phyloP scores from a whole-genome alignment of 2,329 filamentous ascomycete species.

The Xylaria hypoxylon region DNA sequence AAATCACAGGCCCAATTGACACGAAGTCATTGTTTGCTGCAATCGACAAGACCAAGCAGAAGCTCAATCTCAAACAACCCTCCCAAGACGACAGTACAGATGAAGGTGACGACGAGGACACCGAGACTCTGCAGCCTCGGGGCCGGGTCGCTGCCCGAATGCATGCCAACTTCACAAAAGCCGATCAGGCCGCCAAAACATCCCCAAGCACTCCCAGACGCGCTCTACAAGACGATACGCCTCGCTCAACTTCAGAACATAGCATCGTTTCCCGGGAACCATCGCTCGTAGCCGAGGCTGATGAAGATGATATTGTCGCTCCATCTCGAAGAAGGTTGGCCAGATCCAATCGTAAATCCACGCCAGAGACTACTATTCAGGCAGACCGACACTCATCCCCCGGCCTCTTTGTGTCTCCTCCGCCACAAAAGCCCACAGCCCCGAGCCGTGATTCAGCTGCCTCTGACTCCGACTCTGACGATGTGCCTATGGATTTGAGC shows the following conservation, averaged over 20 bases:
- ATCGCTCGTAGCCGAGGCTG: slow-evolving; percentile 36
- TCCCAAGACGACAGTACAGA: slow-evolving; percentile 54
- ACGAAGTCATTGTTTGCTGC: slow-evolving; percentile 45
- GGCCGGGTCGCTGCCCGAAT: slow-evolving; percentile 53
- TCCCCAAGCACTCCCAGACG: slow-evolving; percentile 16
- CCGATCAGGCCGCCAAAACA: slow-evolving; percentile 26
- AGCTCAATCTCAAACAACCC: slow-evolving; percentile 34
- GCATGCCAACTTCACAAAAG: slow-evolving; percentile 43
- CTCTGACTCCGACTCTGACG: slow-evolving; percentile 57
- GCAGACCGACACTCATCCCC: slow-evolving; percentile 56
- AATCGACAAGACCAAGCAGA: slow-evolving; percentile 38
- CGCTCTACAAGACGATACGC: slow-evolving; percentile 14
- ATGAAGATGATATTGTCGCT: slow-evolving; percentile 45
- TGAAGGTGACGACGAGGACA: slow-evolving; percentile 53
- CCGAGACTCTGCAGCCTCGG: slow-evolving; percentile 57
- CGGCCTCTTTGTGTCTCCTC: slow-evolving; percentile 68
- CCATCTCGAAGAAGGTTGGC: slow-evolving; percentile 44
- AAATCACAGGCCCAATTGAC: slow-evolving; percentile 44
- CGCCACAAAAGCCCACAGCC: slow-evolving; percentile 49
- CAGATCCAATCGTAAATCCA: slow-evolving; percentile 42
- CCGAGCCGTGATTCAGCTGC: slow-evolving; percentile 43
- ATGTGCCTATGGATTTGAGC: slow-evolving; percentile 57
- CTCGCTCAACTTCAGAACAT: slow-evolving; percentile 26
- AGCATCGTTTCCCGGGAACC: slow-evolving; percentile 31
- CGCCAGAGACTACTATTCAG: slow-evolving; percentile 47